Base-by-base conservation (phyloP, 805 yeast species). In the Wickerhamiella spandovensis region DNA sequence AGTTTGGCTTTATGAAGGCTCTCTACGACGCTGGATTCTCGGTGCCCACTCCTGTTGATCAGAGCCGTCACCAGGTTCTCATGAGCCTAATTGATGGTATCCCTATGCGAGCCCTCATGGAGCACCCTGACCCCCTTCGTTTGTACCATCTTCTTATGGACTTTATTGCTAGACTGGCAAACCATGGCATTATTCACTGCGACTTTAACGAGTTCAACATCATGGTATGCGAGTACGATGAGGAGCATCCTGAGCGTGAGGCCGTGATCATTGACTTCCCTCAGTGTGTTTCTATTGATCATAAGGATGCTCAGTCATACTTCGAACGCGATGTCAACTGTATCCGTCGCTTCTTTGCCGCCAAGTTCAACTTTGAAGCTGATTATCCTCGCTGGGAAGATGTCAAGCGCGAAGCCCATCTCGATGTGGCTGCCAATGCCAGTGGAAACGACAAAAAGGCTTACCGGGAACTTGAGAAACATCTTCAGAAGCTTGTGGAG, bases 231-330 rank as follows among this genome's bases (percentile, higher is more conserved):
- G 83, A 83, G 54, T 56, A 64, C 41, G 62, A 62, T 35, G 65
- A 64, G 30, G 59, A 57, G 39, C 43, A 58, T 43, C 70, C 72
- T 7, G 85, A 80, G 50, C 67, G 69, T 43, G 92, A 85, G 47
- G 86, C 88, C 60, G 82, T 89, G 20, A 95, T 92, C 24, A 90
- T 92, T 60, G 99, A 92, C 73, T 92, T 92, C 72, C 99, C 99
- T 2, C 99, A 92, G 67, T 90, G 97, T 78, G 84, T 92, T 17
- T 86, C 96, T 21, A 84, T 85, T 44, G 89, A 84, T 56, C 99
- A 92, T 63, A 73, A 72, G 2, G 96, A 92, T 64, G 97, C 97
- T 6, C 82, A 82, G 54, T 76, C 74, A 51, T 89, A 86, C 65
- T 92, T 92, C 66, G 78, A 85, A 58, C 76, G 99, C 69, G 99